Evolutionary conservation across 2,329 filamentous ascomycete species (phyloP), one percentile per base, ranked within the genome.

Genomic region (Xylariaceae sp.): DNA sequence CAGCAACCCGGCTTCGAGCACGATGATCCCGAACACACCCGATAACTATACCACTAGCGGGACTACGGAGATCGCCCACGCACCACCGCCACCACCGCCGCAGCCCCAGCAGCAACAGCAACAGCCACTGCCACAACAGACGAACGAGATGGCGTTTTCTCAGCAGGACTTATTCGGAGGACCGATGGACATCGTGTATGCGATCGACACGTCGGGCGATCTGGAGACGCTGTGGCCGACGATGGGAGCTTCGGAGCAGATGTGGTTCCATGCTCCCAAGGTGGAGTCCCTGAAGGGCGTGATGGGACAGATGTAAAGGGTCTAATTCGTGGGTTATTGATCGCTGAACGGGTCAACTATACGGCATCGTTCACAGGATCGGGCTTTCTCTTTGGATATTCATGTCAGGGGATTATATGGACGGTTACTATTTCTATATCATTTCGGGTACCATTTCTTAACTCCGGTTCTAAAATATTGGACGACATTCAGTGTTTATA

Each of bases 191-290:
- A 66, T 64, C 59, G 65, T 64, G 15, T 68, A 64, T 47, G 61
- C 64, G 7, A 61, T 68, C 10, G 67, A 68, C 30, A 66, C 59
- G 9, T 66, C 63, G 8, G 60, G 60, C 3, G 58, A 64, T 42
- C 51, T 62, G 7, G 65, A 66, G 49, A 66, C 61, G 56, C 55
- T 66, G n/a, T 68, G 67, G 67, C 61, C 67, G 13, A 57, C 62
- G 6, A 60, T 67, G 59, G 61, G 47, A 62, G 59, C 17, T 55
- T 61, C 64, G 4, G 64, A 67, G 35, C 61, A 67, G 10, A 64
- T 63, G 63, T 65, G 64, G 56, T 59, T 64, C 34, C 52, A 60
- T 10, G 51, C 52, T 9, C 58, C 59, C 17, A 50, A 56, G 17
- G 48, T 57, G 3, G 58, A 51, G 17, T 51, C 47, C 23, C 18